A percentile compares a stretch with the other conserved stretches of the same genome.
These are phyloP conservation scores for Pyrenula massariospora DNA, from an alignment of 495 filamentous ascomycete genomes.

Conservation along the genomic window DNA sequence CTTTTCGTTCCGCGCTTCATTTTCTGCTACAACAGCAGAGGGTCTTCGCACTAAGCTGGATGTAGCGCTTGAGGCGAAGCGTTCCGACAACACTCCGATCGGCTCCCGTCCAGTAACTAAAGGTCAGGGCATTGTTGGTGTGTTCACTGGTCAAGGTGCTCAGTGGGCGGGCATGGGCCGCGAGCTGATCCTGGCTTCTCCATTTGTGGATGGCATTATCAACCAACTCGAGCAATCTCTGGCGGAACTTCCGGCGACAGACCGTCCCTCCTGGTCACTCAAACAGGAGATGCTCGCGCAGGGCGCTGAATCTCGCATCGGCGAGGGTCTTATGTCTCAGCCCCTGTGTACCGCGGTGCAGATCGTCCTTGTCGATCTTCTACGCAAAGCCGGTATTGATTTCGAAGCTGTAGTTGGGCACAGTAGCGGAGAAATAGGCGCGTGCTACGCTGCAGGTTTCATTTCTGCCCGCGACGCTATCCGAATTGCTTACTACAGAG, in stretches of 20 bases:
- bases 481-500: conserved; percentile 24
- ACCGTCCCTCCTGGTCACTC: conserved; percentile 5
- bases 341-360: conserved; percentile 37
- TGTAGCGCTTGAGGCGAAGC: neutral
- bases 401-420: conserved; percentile 44
- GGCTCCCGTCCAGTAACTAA: neutral
- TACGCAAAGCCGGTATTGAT: conserved; percentile 29
- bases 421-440: conserved; percentile 52
- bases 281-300: neutral
- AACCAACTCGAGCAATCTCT: conserved; percentile 10
- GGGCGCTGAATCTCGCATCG: conserved; percentile 1
- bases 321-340: conserved; percentile 21
- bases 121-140: conserved; percentile 8
- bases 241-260: conserved; percentile 6
- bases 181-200: conserved; percentile 20
- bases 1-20: conserved; percentile 12
- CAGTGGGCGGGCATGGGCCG: conserved; percentile 31
- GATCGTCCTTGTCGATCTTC: conserved; percentile 32
- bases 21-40: conserved; percentile 10
- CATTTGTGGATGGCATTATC: conserved; percentile 16
- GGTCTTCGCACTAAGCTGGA: conserved; percentile 52
- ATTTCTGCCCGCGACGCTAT: conserved; percentile 27
- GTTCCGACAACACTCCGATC: neutral
- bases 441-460: conserved; percentile 42
- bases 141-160: conserved; percentile 36